Percentiles rank a stretch among this genome's conserved stretches.
Conservation (phyloP, 441 rosid species). For the Erysimum cheiri region DNA sequence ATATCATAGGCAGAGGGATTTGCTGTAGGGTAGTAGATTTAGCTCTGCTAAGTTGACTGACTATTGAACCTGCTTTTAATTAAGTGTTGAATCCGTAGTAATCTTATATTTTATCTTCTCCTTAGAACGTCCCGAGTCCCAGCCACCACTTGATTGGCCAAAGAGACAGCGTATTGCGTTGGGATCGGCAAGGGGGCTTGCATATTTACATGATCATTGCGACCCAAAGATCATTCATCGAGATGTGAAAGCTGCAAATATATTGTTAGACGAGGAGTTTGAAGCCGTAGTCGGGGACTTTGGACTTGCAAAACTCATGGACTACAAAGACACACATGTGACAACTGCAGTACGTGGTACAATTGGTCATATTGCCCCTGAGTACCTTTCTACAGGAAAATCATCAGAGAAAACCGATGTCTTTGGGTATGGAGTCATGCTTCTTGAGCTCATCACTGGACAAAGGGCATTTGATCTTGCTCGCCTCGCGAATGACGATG, state of each 20-base stretch:
- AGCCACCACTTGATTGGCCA: constrained; percentile 65
- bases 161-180: constrained; percentile 62
- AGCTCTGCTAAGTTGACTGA: constrained; percentile 2
- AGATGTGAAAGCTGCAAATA: constrained; percentile 84
- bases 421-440: constrained; percentile 87
- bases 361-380: constrained; percentile 80
- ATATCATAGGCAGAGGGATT: neutral
- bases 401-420: constrained; percentile 82
- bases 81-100: constrained; percentile 14
- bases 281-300: constrained; percentile 86
- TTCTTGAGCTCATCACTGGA: constrained; percentile 88
- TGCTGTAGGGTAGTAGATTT: neutral
- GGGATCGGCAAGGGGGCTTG: constrained; percentile 81
- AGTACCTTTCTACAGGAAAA: constrained; percentile 80
- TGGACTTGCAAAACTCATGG: constrained; percentile 83
- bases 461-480: constrained; percentile 88
- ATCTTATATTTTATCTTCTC: constrained; percentile 37
- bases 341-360: constrained; percentile 85
- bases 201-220: constrained; percentile 78
- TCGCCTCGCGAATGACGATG: constrained; percentile 82
- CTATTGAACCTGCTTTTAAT: constrained; percentile 2
- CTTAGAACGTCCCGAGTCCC: constrained; percentile 60
- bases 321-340: constrained; percentile 78
- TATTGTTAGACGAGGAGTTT: constrained; percentile 73
- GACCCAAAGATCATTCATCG: constrained; percentile 81